Conservation (phyloP, 1,284 basidiomycete species). For the Fomitiporia mediterranea region DNA sequence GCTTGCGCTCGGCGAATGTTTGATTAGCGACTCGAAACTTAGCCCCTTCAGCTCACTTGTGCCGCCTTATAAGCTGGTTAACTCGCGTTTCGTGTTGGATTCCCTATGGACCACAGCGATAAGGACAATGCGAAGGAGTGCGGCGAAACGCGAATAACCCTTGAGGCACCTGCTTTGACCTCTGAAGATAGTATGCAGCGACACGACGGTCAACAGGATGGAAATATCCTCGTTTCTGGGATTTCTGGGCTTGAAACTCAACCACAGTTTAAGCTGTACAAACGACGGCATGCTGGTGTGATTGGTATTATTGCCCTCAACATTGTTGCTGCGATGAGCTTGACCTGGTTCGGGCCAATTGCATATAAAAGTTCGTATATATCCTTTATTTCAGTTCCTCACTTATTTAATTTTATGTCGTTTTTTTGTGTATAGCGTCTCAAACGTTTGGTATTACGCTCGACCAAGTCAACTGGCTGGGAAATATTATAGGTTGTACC, state of each 20-base stretch:
- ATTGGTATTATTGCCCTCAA: slow-evolving; percentile 60
- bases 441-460: slow-evolving; percentile 58
- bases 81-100: too few species aligned
- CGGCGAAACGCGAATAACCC: not conserved
- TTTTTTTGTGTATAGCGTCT: slow-evolving; percentile 38
- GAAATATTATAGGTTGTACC: slow-evolving; percentile 56
- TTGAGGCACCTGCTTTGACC: not conserved
- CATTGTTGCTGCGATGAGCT: slow-evolving; percentile 55
- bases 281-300: slow-evolving; percentile 58
- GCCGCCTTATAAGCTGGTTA: too few species aligned
- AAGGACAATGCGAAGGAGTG: not conserved
- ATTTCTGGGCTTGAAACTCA: not conserved
- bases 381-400: not conserved
- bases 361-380: slow-evolving; percentile 51
- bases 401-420: not conserved
- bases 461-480: slow-evolving; percentile 71
- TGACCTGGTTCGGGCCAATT: slow-evolving; percentile 77
- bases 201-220: not conserved
- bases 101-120: not conserved
- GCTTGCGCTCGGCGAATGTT: too few species aligned
- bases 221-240: too few species aligned
- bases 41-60: too few species aligned
- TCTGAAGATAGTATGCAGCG: not conserved
- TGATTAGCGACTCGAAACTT: too few species aligned
- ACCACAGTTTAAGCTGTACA: slow-evolving; percentile 42